Percentiles rank a stretch among this genome's conserved stretches.
These are phyloP conservation scores for Rheum nobile DNA, from an alignment of 148 eudicot genomes.

Conservation along the genomic window DNA sequence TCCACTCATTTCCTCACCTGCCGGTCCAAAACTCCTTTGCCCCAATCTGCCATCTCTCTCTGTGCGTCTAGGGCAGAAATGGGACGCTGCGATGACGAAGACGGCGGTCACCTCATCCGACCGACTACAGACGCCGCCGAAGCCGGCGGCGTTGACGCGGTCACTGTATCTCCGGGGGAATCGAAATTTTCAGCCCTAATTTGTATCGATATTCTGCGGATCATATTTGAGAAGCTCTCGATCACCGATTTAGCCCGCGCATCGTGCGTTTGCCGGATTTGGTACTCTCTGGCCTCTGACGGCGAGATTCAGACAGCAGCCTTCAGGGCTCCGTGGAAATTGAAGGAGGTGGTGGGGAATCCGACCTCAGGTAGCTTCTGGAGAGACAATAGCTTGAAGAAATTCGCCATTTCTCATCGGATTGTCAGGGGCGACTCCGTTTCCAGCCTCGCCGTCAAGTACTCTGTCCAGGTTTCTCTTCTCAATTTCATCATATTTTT, in stretches of 20 bases:
- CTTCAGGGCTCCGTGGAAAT: conserved; percentile 68
- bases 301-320: conserved; percentile 47
- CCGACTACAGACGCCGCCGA: conserved; percentile 5
- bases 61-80: conserved; percentile 8
- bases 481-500: not conserved
- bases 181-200: conserved; percentile 36
- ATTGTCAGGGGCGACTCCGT: conserved; percentile 48
- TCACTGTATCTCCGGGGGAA: conserved; percentile 40
- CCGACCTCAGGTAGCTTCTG: conserved; percentile 81
- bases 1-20: conserved; percentile 2
- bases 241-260: conserved; percentile 59
- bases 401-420: conserved; percentile 81
- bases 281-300: conserved; percentile 65
- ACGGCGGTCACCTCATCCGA: conserved; percentile 19
- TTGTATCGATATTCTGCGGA: conserved; percentile 49
- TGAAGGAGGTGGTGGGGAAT: conserved; percentile 55
- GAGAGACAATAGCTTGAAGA: conserved; percentile 51
- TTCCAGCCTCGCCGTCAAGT: conserved; percentile 84
- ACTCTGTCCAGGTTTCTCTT: conserved; percentile 67
- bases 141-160: not conserved
- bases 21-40: not conserved
- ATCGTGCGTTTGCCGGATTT: conserved; percentile 60
- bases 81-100: conserved; percentile 37
- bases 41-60: not conserved
- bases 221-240: conserved; percentile 57